phyloP scores from a whole-genome alignment of 371 early-diverging fungal genomes.

The Saksenaea oblongispora region DNA sequence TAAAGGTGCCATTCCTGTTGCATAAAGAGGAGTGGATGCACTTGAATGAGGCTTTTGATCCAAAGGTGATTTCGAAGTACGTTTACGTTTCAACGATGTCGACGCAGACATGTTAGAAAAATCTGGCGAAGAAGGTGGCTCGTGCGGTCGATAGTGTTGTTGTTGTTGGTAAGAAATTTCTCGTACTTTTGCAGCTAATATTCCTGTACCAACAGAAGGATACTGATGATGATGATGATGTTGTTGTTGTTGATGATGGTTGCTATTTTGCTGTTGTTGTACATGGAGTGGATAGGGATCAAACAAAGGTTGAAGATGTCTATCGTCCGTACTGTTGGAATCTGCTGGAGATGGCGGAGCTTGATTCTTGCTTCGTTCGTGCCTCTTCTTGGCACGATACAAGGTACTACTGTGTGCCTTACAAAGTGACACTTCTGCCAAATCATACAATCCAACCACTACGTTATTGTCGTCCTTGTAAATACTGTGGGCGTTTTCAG shows the following conservation, averaged over 20 bases:
- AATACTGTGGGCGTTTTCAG: slow-evolving; percentile 40
- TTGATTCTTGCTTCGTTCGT: slow-evolving; percentile 26
- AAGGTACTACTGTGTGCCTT: slow-evolving; percentile 55
- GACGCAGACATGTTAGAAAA: background rate
- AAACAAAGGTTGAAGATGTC: slow-evolving; percentile 8
- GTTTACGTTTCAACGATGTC: background rate
- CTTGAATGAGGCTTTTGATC: slow-evolving; percentile 18
- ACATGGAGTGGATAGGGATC: slow-evolving; percentile 19
- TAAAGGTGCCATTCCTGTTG: background rate
- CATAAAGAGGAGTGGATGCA: slow-evolving; percentile 26
- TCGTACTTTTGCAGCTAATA: slow-evolving; percentile 26
- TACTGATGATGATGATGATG: background rate
- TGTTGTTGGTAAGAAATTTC: slow-evolving; percentile 13
- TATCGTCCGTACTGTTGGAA: slow-evolving; percentile 25
- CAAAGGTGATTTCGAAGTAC: background rate
- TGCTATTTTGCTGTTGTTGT: too few relatives aligned
- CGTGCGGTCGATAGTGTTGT: slow-evolving; percentile 12
- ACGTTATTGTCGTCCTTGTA: slow-evolving; percentile 36
- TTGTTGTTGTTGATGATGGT: too few relatives aligned
- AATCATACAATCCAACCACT: slow-evolving; percentile 32
- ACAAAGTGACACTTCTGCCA: slow-evolving; percentile 51
- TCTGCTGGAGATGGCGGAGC: slow-evolving; percentile 50
- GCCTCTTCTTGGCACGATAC: slow-evolving; percentile 52
- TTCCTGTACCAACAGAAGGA: background rate
- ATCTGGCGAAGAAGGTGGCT: slow-evolving; percentile 16